These are phyloP conservation scores for Spergularia marina DNA, from an alignment of 148 eudicot species.

Conservation along the genomic window DNA sequence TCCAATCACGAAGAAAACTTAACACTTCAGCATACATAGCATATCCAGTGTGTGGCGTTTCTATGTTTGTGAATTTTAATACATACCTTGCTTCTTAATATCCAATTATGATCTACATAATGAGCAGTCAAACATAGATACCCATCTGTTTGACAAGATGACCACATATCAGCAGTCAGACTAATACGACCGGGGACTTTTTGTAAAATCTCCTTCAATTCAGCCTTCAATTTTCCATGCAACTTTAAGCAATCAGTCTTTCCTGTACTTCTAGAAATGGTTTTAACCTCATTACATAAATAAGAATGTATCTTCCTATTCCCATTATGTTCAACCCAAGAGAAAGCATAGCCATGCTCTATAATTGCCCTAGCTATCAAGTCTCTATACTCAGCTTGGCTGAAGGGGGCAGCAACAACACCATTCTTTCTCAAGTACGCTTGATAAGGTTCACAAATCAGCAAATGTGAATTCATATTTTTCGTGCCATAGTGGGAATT, in stretches of 20 bases:
- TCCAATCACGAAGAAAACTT: not conserved
- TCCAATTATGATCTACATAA: not conserved
- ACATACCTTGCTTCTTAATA: not conserved
- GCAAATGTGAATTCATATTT: no score
- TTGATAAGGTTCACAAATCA: no score
- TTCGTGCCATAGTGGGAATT: no score
- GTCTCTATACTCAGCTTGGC: not conserved
- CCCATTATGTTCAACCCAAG: constrained; percentile 15
- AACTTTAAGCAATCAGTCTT: not conserved
- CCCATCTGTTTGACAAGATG: not conserved
- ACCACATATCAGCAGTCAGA: not conserved
- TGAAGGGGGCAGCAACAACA: not conserved
- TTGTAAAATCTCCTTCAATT: not conserved
- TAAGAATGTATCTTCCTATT: constrained; percentile 12
- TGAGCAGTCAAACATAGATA: not conserved
- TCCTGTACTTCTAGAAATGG: constrained; percentile 2
- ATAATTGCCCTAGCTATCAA: constrained; percentile 13
- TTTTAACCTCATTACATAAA: not conserved
- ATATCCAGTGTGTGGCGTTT: not conserved
- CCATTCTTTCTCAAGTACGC: not conserved
- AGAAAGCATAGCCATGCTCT: constrained; percentile 14
- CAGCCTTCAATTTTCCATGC: not conserved
- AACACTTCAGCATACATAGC: not conserved
- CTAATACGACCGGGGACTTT: not conserved
- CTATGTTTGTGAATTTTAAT: not conserved